Evolutionary conservation across 805 yeast genomes (phyloP).

Genomic region (Isabelozyma gotoi): DNA sequence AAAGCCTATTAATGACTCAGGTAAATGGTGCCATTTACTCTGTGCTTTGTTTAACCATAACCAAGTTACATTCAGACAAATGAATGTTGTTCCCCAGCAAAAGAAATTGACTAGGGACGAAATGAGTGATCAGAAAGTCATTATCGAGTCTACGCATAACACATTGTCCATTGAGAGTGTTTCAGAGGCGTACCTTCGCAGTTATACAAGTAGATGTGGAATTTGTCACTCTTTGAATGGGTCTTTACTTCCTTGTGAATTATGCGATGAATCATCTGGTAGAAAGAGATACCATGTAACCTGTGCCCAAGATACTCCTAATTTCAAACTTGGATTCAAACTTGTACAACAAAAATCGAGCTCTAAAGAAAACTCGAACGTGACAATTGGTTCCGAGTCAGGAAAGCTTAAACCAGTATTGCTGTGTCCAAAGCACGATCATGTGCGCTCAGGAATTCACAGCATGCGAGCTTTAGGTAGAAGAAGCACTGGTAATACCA

Average conservation of each 20-base stretch:
- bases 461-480: slow-evolving; percentile 29
- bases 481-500: slow-evolving; percentile 17
- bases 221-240: slow-evolving; percentile 51
- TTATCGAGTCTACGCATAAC: slow-evolving; percentile 14
- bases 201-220: slow-evolving; percentile 37
- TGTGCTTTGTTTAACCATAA: slow-evolving; percentile 62
- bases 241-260: slow-evolving; percentile 45
- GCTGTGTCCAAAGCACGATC: slow-evolving; percentile 42
- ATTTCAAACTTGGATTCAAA: slow-evolving; percentile 55
- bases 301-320: slow-evolving; percentile 53
- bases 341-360: slow-evolving; percentile 23
- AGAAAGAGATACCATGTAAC: slow-evolving; percentile 45
- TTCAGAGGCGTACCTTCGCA: slow-evolving; percentile 23
- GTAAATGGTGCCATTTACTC: slow-evolving; percentile 74
- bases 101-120: slow-evolving; percentile 20
- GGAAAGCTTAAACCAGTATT: slow-evolving; percentile 48
- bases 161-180: slow-evolving; percentile 27
- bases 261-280: slow-evolving; percentile 39
- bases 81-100: slow-evolving; percentile 6
- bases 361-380: slow-evolving; percentile 17
- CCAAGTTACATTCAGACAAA: slow-evolving; percentile 49
- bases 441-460: slow-evolving; percentile 16
- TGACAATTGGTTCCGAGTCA: slow-evolving; percentile 20
- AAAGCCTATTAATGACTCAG: slow-evolving; percentile 59
- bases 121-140: slow-evolving; percentile 17